Evolutionary conservation across 805 yeast species (phyloP), one percentile per base, ranked within the genome.

Genomic region (Blastobotrys parvus): DNA sequence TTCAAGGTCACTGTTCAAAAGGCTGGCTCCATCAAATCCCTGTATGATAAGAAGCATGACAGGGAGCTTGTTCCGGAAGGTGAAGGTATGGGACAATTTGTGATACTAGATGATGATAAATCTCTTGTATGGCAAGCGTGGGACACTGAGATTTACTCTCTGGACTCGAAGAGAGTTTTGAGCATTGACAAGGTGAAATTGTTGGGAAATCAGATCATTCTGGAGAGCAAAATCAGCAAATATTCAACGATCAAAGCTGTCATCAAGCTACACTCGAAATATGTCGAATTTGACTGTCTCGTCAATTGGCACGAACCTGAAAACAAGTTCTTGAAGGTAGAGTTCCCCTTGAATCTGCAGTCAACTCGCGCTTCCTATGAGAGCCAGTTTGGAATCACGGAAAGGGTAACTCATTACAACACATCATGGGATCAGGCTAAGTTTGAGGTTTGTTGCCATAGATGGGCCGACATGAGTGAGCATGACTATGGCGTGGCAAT

Each of bases 371-470:
- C 92, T 3, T 75, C 75, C 46, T 84, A 80, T 58, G 94, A 85
- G 56, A 83, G 94, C 3, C 94, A 84, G 60, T 85, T 80, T 60
- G 94, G 94, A 42, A 63, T 82, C 35, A 84, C 90, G 1, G 76
- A 73, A 52, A 74, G 94, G 57, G 87, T 92, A 42, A 85, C 94
- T 0, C 94, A 83, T 61, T 85, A 69, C 62, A 85, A 85, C 56
- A 84, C 94, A 0, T 68, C 81, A 0, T 84, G 92, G 92, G 94
- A 84, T 56, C 77, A 78, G 36, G 94, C 94, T 37, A 83, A 82
- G 58, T 85, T 85, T 61, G 94, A 85, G 61, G 88, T 82, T 11
- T 82, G 92, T 54, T 82, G 80, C 59, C 94, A 85, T 58, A 82
- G 80, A 55, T 84, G 82, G 61, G 81, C 84, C 57, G 94, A 84